Base-by-base conservation (phyloP, 352 stramenopile species). In the Phytophthora quininea region DNA sequence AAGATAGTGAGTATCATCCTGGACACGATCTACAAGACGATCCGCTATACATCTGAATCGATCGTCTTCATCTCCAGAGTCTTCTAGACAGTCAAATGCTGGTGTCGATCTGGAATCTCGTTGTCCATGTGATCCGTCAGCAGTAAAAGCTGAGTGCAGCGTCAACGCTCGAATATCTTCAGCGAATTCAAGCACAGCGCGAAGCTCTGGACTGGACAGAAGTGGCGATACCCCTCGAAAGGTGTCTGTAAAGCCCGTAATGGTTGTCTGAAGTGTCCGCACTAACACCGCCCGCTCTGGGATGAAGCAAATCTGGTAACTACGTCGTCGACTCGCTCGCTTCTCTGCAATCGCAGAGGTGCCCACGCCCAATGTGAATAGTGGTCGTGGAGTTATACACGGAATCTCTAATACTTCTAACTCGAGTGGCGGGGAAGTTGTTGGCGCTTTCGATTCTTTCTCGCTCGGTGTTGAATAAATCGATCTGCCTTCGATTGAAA, bases 151-250 rank as follows among this genome's bases (percentile, higher is more conserved):
- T 2, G 61, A 46, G 48, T 62, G 46, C 15, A 76, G 24, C 11
- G 65, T 66, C 7, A 76, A 62, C 5, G 80, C 72, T 33, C 71
- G 75, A n/a, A 85, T 80, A 32, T 90, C 68, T 14, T 79, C 58
- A 0, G 77, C 71, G 63, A 91, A 91, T 3, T 67, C 67, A 27
- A 91, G 54, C 11, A 89, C 65, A 2, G 77, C 69, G 1, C 59
- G 65, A 32, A 91, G 67, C 4, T 86, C 80, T 0, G 72, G 69
- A 31, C 77, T 77, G 0, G 70, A 58, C 0, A 79, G 48, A 3
- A 90, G 47, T 1, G 80, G 59, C 2, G 74, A 65, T n/a, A 91
- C 73, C 0, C 62, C 45, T 3, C 68, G 71, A 30, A 89, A 90
- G 2, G 64, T 27, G 33, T 84, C 71, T 0, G 79, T 73, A 27